Base-by-base conservation (phyloP, 225 moss, liverwort and hornwort species). In the Anthoceros angustus region DNA sequence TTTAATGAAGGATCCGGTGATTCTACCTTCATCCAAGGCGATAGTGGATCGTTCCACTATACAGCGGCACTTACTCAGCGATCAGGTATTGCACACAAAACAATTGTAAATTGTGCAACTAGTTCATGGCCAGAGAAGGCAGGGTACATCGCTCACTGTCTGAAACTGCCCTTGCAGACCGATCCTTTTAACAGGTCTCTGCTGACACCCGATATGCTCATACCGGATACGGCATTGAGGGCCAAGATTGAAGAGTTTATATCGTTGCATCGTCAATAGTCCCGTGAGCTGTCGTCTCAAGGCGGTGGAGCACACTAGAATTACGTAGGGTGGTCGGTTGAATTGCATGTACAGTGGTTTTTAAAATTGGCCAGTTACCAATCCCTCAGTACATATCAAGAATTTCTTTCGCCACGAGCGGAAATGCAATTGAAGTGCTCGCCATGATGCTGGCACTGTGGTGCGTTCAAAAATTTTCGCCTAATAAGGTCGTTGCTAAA, bases 141-240 rank as follows among this genome's bases (percentile, higher is more conserved):
- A 1, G 32, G 32, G 5, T 66, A 21, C 2, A 0, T 41, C 5
- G 38, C 42, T 12, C 39, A 60, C 8, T 38, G 4, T 10, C 21
- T 25, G 1, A 23, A n/a, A 5, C 61, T 55, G 10, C 4, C 16
- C 70, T 50, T 88, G 86, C 91, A 98, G 95, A 91, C 91, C 64
- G 95, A 98, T 74, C 95, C 95, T 42, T 98, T 98, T 84, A 98
- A 98, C 70, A 82, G 95, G 43, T 98, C 95, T 12, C 74, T 91
- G 63, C 78, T 98, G 64, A 98, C 95, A 38, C 73, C 86, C 65
- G 95, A 98, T 43, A 98, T 98, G 95, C 84, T 98, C 71, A 68
- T 88, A 69, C 88, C 95, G 15, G 80, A 98, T 72, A 62, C 67
- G 39, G 86, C 86, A 39, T 75, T 98, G 71, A 98, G 91, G 80